phyloP scores from a whole-genome alignment of 2,329 filamentous ascomycete species.

The Neocatenulostroma microsporum region DNA sequence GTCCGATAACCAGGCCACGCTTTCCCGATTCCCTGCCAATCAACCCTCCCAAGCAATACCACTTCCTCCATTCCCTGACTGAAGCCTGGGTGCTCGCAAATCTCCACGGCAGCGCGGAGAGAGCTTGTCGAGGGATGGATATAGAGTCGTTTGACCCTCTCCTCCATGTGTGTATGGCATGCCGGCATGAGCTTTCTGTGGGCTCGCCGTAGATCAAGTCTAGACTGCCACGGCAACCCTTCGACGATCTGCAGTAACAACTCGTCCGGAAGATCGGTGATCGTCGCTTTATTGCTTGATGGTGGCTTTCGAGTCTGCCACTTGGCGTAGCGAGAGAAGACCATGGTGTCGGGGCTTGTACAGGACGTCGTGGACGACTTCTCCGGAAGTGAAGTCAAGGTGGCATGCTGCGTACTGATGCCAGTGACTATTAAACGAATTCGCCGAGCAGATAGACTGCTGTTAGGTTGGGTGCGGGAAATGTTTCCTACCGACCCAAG shows the following conservation, averaged over 20 bases:
- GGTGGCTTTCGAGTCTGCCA: conserved; percentile 16
- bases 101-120: conserved; percentile 4
- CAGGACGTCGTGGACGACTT: no score
- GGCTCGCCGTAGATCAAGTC: conserved; percentile 4
- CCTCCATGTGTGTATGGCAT: conserved; percentile 5
- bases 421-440: no score
- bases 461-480: no score
- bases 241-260: conserved; percentile 9
- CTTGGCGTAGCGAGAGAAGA: conserved; percentile 4
- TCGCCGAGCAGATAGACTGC: no score
- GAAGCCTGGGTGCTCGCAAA: conserved; percentile 13
- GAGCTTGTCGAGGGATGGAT: conserved; percentile 10
- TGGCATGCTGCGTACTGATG: no score
- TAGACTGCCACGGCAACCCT: no score
- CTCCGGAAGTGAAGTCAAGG: no score
- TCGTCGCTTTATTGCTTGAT: neutral
- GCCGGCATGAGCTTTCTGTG: conserved; percentile 1
- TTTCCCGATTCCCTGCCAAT: conserved; percentile 4
- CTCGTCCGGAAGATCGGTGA: conserved; percentile 12
- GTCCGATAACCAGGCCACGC: neutral
- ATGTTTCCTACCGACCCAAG: no score
- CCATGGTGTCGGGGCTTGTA: conserved; percentile 5
- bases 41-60: conserved; percentile 8
- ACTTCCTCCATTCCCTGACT: conserved; percentile 11
- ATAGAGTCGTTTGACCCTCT: conserved; percentile 12